These are phyloP conservation scores for Bryum argenteum DNA, from an alignment of 225 moss, liverwort and hornwort species.

Conservation along the genomic window DNA sequence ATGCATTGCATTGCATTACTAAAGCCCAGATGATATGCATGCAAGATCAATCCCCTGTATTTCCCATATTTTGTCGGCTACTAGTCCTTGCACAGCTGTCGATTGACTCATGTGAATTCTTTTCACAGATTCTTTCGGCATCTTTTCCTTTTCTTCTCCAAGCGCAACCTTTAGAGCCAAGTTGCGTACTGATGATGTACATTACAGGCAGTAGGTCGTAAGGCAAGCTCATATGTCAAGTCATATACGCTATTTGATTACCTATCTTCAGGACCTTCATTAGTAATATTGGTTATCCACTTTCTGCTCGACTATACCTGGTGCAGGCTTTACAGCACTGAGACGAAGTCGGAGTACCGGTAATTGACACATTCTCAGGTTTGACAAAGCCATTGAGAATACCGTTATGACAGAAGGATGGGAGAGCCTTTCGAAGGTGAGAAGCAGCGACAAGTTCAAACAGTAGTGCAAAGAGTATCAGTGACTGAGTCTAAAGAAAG, in stretches of 20 bases:
- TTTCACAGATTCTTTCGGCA: background rate
- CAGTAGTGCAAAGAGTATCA: slow-evolving; percentile 2
- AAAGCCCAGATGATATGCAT: background rate
- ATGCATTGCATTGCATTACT: background rate
- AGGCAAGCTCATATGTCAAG: slow-evolving; percentile 1
- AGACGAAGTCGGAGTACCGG: slow-evolving; percentile 58
- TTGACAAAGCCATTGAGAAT: background rate
- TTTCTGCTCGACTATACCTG: slow-evolving; percentile 52
- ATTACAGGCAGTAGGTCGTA: slow-evolving; percentile 16
- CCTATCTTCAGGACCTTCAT: background rate
- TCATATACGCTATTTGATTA: background rate
- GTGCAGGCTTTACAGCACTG: slow-evolving; percentile 73
- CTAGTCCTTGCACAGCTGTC: slow-evolving; percentile 3
- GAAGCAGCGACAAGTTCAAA: slow-evolving; percentile 2
- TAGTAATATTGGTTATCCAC: slow-evolving; percentile 8
- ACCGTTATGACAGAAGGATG: background rate
- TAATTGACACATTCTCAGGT: slow-evolving; percentile 25
- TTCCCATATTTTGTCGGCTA: slow-evolving; percentile 8
- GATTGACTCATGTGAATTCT: background rate
- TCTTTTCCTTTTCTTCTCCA: background rate
- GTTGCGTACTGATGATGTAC: background rate
- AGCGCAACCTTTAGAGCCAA: slow-evolving; percentile 10
- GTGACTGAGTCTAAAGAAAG: background rate
- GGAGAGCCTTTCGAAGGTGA: slow-evolving; percentile 5
- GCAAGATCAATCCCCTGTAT: background rate